A percentile compares a stretch with the other conserved stretches of the same genome.
Conservation (phyloP, 805 yeast species). For the Pichia pseudocactophila region DNA sequence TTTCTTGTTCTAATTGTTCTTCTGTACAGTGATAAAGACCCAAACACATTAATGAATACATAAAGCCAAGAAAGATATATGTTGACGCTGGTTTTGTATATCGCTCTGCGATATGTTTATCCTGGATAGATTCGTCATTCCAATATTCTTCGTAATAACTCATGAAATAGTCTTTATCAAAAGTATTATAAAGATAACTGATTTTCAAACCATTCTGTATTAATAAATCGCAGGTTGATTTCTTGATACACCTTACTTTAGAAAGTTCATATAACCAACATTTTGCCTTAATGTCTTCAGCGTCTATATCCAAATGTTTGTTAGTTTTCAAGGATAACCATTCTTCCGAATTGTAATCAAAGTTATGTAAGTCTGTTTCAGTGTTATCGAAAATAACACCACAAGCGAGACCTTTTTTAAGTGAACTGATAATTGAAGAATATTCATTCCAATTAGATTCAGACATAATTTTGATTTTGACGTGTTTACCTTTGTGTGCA, state of each 20-base stretch:
- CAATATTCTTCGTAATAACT: slow-evolving; percentile 43
- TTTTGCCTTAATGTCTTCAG: slow-evolving; percentile 18
- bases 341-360: slow-evolving; percentile 24
- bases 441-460: slow-evolving; percentile 20
- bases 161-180: slow-evolving; percentile 55
- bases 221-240: slow-evolving; percentile 17
- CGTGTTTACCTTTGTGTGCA: background rate
- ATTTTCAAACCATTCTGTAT: slow-evolving; percentile 16
- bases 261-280: slow-evolving; percentile 23
- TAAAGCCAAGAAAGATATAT: slow-evolving; percentile 25
- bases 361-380: slow-evolving; percentile 4
- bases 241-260: slow-evolving; percentile 13
- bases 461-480: background rate
- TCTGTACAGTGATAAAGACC: slow-evolving; percentile 24
- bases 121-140: slow-evolving; percentile 13
- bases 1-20: slow-evolving; percentile 15
- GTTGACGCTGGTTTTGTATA: slow-evolving; percentile 20
- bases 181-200: slow-evolving; percentile 34
- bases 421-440: slow-evolving; percentile 18
- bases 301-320: slow-evolving; percentile 1
- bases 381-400: slow-evolving; percentile 17
- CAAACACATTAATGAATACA: slow-evolving; percentile 26
- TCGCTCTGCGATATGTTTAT: slow-evolving; percentile 21
- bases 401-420: slow-evolving; percentile 20
- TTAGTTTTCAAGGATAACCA: slow-evolving; percentile 14